Conservation (phyloP, 345 rosid genomes). For the Aegle marmelos region DNA sequence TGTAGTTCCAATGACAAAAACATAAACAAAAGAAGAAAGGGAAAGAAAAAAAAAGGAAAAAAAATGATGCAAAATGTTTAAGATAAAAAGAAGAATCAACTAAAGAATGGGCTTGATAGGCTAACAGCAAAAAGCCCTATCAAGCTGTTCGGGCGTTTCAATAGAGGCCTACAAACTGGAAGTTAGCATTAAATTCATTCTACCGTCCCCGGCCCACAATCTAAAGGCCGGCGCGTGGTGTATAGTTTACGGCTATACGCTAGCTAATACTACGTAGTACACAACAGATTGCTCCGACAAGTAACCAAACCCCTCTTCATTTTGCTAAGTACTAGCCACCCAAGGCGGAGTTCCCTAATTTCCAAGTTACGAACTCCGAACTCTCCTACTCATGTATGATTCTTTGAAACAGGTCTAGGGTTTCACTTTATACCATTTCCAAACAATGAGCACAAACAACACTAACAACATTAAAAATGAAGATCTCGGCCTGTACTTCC, state of each 20-base stretch:
- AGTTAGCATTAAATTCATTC: no score
- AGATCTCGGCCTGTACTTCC: slow-evolving; percentile 57
- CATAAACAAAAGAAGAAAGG: no score
- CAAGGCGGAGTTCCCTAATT: background rate
- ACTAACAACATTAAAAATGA: slow-evolving; percentile 15
- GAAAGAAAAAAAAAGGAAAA: no score
- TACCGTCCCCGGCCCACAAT: no score
- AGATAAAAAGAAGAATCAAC: no score
- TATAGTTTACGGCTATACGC: background rate
- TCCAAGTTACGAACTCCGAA: background rate
- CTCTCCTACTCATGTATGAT: background rate
- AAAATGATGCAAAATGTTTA: no score
- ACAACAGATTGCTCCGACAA: background rate
- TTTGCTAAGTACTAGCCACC: background rate
- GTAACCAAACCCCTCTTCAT: background rate
- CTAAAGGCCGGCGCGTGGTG: no score
- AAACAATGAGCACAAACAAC: background rate
- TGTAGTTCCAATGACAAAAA: no score
- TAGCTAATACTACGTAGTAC: background rate
- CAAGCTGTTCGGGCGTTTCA: no score
- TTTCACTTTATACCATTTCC: background rate
- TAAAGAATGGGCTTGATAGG: no score
- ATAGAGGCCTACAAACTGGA: no score
- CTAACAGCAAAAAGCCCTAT: no score
- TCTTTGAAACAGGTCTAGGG: background rate